Evolutionary conservation across 75 land plant species (phyloP).

Genomic region (Picea glauca): DNA sequence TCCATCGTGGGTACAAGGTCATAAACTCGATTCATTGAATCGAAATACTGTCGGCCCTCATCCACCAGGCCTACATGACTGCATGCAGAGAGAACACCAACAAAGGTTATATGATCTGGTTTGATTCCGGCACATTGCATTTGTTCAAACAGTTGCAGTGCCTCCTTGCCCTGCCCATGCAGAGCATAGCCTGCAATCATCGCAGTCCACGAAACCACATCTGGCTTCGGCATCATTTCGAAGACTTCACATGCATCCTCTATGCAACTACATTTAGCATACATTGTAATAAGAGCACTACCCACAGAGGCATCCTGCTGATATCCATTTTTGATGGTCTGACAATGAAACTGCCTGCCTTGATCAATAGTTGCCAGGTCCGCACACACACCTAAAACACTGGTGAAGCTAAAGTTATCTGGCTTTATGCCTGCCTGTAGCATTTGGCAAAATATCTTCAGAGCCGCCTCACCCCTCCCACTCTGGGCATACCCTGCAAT

Average conservation of each 20-base stretch:
- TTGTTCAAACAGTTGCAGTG: constrained; percentile 41
- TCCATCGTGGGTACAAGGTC: constrained; percentile 45
- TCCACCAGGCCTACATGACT: constrained; percentile 52
- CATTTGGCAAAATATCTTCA: constrained; percentile 38
- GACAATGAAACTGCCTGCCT: constrained; percentile 58
- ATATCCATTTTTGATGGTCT: constrained; percentile 42
- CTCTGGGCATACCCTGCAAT: constrained; percentile 45
- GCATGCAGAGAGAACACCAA: constrained; percentile 61
- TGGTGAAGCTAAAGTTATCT: constrained; percentile 50
- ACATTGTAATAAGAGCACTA: constrained; percentile 65
- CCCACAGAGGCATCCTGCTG: constrained; percentile 41
- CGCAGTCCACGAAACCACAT: constrained; percentile 65
- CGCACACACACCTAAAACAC: constrained; percentile 46
- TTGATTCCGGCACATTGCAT: constrained; percentile 38
- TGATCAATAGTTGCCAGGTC: constrained; percentile 37
- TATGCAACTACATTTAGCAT: constrained; percentile 67
- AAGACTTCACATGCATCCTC: constrained; percentile 38
- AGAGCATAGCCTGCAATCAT: constrained; percentile 69
- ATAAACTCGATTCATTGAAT: constrained; percentile 28
- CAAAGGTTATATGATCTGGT: constrained; percentile 50
- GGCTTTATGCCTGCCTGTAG: constrained; percentile 25
- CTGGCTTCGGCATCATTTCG: constrained; percentile 18
- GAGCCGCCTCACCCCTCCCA: constrained; percentile 41
- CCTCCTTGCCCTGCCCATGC: constrained; percentile 46
- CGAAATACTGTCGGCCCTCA: constrained; percentile 47